Evolutionary conservation across 805 yeast genomes (phyloP).

Genomic region (Metschnikowia baotianmanensis): DNA sequence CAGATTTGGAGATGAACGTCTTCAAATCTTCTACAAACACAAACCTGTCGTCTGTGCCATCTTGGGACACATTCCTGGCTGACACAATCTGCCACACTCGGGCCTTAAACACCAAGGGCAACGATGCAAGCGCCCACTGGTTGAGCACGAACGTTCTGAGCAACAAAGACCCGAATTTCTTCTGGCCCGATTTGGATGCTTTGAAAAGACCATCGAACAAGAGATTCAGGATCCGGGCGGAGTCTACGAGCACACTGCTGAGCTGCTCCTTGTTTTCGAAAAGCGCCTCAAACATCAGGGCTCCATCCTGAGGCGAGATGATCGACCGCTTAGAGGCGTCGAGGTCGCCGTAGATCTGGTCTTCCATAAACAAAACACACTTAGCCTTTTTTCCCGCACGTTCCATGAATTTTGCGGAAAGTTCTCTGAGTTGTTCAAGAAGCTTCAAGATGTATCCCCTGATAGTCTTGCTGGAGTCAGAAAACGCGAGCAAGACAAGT

Average conservation of each 20-base stretch:
- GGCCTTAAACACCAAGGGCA: constrained; percentile 49
- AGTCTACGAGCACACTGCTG: constrained; percentile 31
- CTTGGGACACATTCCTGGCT: constrained; percentile 17
- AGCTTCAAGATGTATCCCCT: constrained; percentile 35
- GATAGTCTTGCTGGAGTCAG: constrained; percentile 48
- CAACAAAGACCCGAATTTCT: constrained; percentile 55
- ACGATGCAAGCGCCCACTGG: constrained; percentile 49
- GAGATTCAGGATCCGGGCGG: constrained; percentile 22
- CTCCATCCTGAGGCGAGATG: constrained; percentile 66
- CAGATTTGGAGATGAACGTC: constrained; percentile 38
- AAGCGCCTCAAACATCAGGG: constrained; percentile 31
- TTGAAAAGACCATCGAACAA: constrained; percentile 37
- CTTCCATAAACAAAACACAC: constrained; percentile 43
- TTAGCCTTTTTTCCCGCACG: constrained; percentile 34
- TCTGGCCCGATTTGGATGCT: constrained; percentile 42
- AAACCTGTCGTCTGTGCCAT: constrained; percentile 32
- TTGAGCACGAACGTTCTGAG: constrained; percentile 62
- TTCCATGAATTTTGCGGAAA: constrained; percentile 34
- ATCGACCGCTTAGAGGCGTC: constrained; percentile 49
- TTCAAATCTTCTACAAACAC: constrained; percentile 33
- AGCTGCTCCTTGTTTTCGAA: constrained; percentile 17
- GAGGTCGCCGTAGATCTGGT: constrained; percentile 55
- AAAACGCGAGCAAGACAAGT: constrained; percentile 50
- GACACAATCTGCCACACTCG: constrained; percentile 36
- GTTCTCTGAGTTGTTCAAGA: constrained; percentile 26